These are phyloP conservation scores for Yamadazyma diddensiae DNA, from an alignment of 1,139 yeast genomes.

Conservation along the genomic window DNA sequence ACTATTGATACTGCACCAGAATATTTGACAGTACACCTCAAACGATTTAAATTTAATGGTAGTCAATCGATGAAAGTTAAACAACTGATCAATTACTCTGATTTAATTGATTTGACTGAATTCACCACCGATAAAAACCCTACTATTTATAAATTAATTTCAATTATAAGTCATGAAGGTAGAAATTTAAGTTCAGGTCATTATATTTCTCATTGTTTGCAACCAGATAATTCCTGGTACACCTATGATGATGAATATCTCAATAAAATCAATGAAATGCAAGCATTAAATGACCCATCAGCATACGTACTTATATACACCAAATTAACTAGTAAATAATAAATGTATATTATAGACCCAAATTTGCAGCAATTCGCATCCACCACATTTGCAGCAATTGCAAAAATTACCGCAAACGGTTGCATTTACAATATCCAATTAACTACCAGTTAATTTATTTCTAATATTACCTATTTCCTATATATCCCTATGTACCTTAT, in stretches of 20 bases:
- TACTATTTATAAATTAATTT: conserved; percentile 67
- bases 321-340: conserved; percentile 43
- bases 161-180: conserved; percentile 93
- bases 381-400: too few relatives aligned
- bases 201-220: conserved; percentile 85
- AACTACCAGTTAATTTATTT: too few relatives aligned
- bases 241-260: conserved; percentile 92
- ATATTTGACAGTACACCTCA: conserved; percentile 79
- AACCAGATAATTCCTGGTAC: conserved; percentile 90
- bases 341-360: too few relatives aligned
- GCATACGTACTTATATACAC: conserved; percentile 89
- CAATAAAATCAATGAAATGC: conserved; percentile 66
- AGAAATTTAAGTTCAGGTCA: conserved; percentile 92
- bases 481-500: too few relatives aligned
- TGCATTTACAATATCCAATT: too few relatives aligned
- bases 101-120: conserved; percentile 67
- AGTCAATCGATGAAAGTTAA: conserved; percentile 75
- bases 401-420: too few relatives aligned
- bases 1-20: conserved; percentile 84
- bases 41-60: conserved; percentile 86
- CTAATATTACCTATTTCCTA: too few relatives aligned
- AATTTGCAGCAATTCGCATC: too few relatives aligned
- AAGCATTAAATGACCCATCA: conserved; percentile 76
- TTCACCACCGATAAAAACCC: conserved; percentile 51
- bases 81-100: conserved; percentile 79